Percentiles rank a stretch among this genome's conserved stretches.
These are phyloP conservation scores for Dioszegia hungarica DNA, from an alignment of 768 basidiomycete species.

Conservation along the genomic window DNA sequence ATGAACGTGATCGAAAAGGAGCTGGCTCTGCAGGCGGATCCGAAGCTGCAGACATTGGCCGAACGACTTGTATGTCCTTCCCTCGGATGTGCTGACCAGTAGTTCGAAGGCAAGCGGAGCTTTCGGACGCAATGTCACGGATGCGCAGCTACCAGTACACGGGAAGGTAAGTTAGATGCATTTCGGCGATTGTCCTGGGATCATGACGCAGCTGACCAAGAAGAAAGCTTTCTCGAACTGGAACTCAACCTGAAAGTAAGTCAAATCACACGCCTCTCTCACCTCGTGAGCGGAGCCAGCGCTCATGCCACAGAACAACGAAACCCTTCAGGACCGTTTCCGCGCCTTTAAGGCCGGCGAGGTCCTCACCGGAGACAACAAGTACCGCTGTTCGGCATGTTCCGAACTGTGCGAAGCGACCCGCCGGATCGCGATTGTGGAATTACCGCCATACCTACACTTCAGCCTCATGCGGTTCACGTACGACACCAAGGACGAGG, in stretches of 20 bases:
- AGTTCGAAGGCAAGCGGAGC: slow-evolving; percentile 83
- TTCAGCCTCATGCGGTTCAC: slow-evolving; percentile 91
- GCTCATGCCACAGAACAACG: background rate
- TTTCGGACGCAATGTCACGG: slow-evolving; percentile 73
- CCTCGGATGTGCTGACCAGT: slow-evolving; percentile 4
- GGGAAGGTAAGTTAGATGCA: slow-evolving; percentile 46
- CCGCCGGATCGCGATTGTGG: slow-evolving; percentile 64
- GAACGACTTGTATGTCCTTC: slow-evolving; percentile 60
- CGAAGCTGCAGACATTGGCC: slow-evolving; percentile 63
- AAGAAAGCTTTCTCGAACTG: slow-evolving; percentile 7
- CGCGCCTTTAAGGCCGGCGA: slow-evolving; percentile 65
- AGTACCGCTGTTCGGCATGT: slow-evolving; percentile 76
- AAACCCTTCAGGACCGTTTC: slow-evolving; percentile 64
- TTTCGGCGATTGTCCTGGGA: background rate
- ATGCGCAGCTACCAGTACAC: slow-evolving; percentile 64
- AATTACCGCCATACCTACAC: slow-evolving; percentile 78
- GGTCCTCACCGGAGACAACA: slow-evolving; percentile 72
- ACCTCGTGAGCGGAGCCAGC: background rate
- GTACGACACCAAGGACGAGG: slow-evolving; percentile 70
- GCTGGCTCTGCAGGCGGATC: slow-evolving; percentile 72
- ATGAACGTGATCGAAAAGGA: slow-evolving; percentile 81
- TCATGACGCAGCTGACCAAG: slow-evolving; percentile 10
- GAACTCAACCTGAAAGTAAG: slow-evolving; percentile 7
- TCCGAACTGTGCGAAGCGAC: slow-evolving; percentile 69
- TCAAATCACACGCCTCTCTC: background rate